Evolutionary conservation across 208 protist genomes (phyloP), one percentile per base, ranked within the genome.

Genomic region (Polymyxa betae): DNA sequence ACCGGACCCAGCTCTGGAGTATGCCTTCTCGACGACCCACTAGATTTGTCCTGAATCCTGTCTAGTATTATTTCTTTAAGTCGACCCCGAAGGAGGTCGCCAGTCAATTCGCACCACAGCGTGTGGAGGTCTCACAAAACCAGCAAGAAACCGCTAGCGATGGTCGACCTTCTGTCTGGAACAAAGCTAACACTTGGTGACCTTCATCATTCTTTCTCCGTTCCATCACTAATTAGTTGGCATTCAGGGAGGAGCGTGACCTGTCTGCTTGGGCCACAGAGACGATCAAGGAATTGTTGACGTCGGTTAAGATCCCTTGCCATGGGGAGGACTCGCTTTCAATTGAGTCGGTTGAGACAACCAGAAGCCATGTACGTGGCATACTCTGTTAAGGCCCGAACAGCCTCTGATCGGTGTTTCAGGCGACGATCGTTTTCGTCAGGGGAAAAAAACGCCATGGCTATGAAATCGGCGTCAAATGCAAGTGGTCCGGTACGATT

Each of bases 51-150:
- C n/a, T n/a, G n/a, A n/a, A n/a, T n/a, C n/a, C n/a, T n/a, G n/a
- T 60, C 24, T 24, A 60, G 72, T 82, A 82, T 82, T 82, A 82
- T 43, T 82, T 82, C 35, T 82, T 82, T n/a, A 82, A 82, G n/a
- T 45, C 35, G 16, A 82, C 72, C 5, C 72, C 72, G 72, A 12
- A 40, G 72, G 72, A 82, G 72, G 35, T 45, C 5, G 72, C 72
- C 12, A 5, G 12, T 20, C 5, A 82, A 43, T 82, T 82, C n/a
- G 72, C 72, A 5, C 72, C 72, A 20, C 72, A 82, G n/a, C 5
- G 72, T 5, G 72, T 82, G 16, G 72, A 82, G 16, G 72, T 43
- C 12, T 32, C 16, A 29, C 72, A 82, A 20, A n/a, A 20, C 12
- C 16, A 35, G 72, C 5, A 35, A 20, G 5, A 5, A 5, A n/a